phyloP scores from a whole-genome alignment of 805 yeast species.

The Kodamaea fukazawae region DNA sequence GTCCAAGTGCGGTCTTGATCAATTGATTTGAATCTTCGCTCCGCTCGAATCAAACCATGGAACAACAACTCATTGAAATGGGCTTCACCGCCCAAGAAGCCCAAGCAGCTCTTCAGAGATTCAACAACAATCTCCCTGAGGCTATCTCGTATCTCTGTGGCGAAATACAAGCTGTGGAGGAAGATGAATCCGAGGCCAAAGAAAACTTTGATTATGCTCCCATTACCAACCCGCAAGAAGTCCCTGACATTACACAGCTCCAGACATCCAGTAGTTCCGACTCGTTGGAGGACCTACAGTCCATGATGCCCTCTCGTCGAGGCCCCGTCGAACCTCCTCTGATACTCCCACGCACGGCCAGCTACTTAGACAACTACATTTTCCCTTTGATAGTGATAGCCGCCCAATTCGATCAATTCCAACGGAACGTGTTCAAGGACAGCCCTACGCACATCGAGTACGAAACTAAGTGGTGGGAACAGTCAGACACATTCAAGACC shows the following conservation, averaged over 20 bases:
- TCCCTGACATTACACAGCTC: constrained; percentile 24
- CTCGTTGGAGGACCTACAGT: background rate
- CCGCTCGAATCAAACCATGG: background rate
- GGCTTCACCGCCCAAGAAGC: constrained; percentile 40
- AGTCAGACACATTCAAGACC: constrained; percentile 3
- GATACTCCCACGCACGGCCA: constrained; percentile 15
- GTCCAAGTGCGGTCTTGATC: too few species aligned
- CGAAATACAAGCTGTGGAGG: constrained; percentile 16
- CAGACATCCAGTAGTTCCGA: background rate
- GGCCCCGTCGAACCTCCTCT: constrained; percentile 16
- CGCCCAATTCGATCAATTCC: constrained; percentile 23
- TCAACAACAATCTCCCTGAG: constrained; percentile 28
- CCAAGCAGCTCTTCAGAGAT: constrained; percentile 31
- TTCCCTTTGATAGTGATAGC: constrained; percentile 29
- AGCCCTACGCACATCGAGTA: background rate
- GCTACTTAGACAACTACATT: constrained; percentile 23
- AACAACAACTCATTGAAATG: constrained; percentile 30
- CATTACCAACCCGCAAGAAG: constrained; percentile 28
- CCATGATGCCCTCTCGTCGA: background rate
- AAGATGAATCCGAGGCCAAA: background rate
- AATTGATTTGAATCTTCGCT: too few species aligned
- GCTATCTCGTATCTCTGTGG: constrained; percentile 39
- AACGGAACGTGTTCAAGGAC: constrained; percentile 12
- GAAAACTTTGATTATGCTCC: constrained; percentile 20
- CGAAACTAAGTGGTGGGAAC: constrained; percentile 6